Evolutionary conservation across 2,329 filamentous ascomycete genomes (phyloP), one percentile per base, ranked within the genome.

Genomic region (Gaeumannomyces tritici): DNA sequence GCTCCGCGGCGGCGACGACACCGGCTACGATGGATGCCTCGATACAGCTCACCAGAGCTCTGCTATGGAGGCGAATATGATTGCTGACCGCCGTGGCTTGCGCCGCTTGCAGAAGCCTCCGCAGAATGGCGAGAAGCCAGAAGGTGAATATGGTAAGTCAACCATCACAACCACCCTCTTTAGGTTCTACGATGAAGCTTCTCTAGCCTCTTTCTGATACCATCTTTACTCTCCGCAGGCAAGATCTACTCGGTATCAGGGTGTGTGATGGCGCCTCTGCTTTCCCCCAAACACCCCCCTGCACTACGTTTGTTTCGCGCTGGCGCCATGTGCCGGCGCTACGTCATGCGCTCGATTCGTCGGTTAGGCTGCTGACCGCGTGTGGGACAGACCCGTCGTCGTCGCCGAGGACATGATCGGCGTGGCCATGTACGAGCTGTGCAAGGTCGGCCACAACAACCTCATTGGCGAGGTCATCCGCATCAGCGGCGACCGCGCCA

Each of bases 361-460:
- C 21, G 42, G 42, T 21, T 51, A 21, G 42, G 42, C n/a, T 51
- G 42, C n/a, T 51, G 42, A 56, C 67, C 88, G 90, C 13, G 11
- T 24, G 47, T 29, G 59, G 1, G 5, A 61, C 33, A 61, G 60
- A 69, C 95, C 95, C 73, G 95, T 99, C 82, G 89, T 99, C 71
- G 85, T 99, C 70, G 95, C 93, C 74, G 93, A 98, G 81, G 88
- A 97, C 78, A 96, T 99, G 93, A 91, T 93, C 73, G 95, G 95
- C 76, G 95, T 95, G 84, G 93, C 95, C 77, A 99, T 99, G 95
- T 97, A 98, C 86, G 95, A 99, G 81, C 83, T 99, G 81, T 92
- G 96, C 75, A 89, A 85, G 80, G 93, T 99, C 70, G 93, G 95
- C 70, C 87, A 96, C 74, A 91, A 96, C 73, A 86, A 89, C 73